phyloP scores from a whole-genome alignment of 805 yeast species.

The Blastobotrys mokoenaii region DNA sequence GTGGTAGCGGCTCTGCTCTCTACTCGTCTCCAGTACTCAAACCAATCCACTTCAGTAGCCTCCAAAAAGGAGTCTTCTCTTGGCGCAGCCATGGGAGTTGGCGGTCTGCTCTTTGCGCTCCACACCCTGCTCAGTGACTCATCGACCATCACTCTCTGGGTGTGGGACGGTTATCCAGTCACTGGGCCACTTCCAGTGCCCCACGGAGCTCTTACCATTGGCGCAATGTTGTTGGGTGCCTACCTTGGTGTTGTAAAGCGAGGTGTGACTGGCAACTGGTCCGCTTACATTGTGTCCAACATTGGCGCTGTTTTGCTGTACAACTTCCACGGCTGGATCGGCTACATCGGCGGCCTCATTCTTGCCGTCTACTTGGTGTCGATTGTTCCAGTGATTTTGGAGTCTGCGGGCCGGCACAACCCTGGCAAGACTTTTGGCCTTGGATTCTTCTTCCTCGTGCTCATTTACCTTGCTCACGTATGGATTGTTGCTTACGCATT shows the following conservation, averaged over 20 bases:
- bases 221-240: constrained; percentile 50
- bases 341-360: constrained; percentile 63
- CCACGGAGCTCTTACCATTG: constrained; percentile 57
- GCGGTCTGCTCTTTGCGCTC: constrained; percentile 61
- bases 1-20: constrained; percentile 56
- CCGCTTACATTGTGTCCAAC: constrained; percentile 36
- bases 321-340: constrained; percentile 54
- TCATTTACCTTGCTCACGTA: constrained; percentile 71
- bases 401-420: constrained; percentile 44
- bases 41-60: constrained; percentile 18
- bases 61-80: constrained; percentile 24
- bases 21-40: constrained; percentile 27
- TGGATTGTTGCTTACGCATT: constrained; percentile 99
- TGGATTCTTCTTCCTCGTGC: constrained; percentile 38
- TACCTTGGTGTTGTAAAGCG: constrained; percentile 34
- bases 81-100: constrained; percentile 60
- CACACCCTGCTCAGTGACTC: constrained; percentile 77
- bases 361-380: constrained; percentile 55
- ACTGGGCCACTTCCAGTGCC: constrained; percentile 82
- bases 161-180: constrained; percentile 94
- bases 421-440: constrained; percentile 41
- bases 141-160: constrained; percentile 82
- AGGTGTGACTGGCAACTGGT: constrained; percentile 25
- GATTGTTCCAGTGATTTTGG: constrained; percentile 52
- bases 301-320: constrained; percentile 46